Evolutionary conservation across 495 filamentous ascomycete species (phyloP), one percentile per base, ranked within the genome.

Genomic region (Neurospora intermedia): DNA sequence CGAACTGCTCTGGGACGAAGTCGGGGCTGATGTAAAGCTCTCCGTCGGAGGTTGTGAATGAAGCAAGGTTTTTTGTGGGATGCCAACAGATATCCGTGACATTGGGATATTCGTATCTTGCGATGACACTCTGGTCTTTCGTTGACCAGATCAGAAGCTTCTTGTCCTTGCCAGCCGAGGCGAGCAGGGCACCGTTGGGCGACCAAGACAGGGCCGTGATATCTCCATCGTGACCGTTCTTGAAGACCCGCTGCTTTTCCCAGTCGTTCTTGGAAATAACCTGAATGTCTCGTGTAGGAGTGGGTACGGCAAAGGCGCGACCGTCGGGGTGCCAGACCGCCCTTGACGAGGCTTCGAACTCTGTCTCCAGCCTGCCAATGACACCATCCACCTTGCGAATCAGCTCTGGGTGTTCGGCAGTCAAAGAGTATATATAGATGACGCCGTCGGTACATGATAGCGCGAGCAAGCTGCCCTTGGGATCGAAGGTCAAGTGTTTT

Each of bases 281-380:
- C 73, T 95, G 90, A 27, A 98, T 90, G 75, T 98, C 94, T 78
- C 91, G 84, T 1, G 93, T 95, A 1, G 91, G 86, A 16, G 96
- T 97, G 0, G 94, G 89, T 0, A 90, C 89, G 11, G 93, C 93
- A 81, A 99, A 97, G 6, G 94, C 93, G 59, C 93, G 89, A 7
- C 96, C 95, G 78, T 98, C 96, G 0, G 96, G 96, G 83, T 98
- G 95, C 96, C 96, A 99, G 2, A 90, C 87, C 35, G 90, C 88
- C 78, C 88, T 88, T 11, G 93, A 90, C 75, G 90, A 95, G 4
- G 88, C 85, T 73, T 97, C 93, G 10, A 89, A 88, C 62, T 95
- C 93, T 1, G 89, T 87, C 70, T 98, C 94, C 0, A 96, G 81
- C 59, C 86, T 86, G 72, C 88, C 89, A 75, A 98, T 94, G 69